Base-by-base conservation (phyloP, 2,329 filamentous ascomycete genomes). In the Harringtonia aguacate region DNA sequence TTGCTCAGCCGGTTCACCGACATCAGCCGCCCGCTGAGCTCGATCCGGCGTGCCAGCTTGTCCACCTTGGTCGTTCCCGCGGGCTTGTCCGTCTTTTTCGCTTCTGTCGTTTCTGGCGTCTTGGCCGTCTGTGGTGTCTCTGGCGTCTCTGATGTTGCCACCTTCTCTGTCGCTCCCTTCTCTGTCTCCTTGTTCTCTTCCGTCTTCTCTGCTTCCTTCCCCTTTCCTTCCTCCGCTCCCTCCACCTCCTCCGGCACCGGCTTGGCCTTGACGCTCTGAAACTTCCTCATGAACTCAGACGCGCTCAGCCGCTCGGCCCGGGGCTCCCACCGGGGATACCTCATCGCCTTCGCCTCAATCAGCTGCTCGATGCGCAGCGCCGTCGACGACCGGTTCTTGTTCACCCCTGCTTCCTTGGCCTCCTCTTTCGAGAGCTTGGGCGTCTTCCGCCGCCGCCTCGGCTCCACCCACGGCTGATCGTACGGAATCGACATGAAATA, bases 1-100 rank as follows among this genome's bases (percentile, higher is more conserved):
- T 77, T 81, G 52, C 89, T 81, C 44, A 79, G 74, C 39, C 76
- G 69, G 49, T 86, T 84, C 57, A 84, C 75, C 38, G 80, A 79
- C 55, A 73, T 71, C 50, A 95, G 72, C 58, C 87, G 86, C 62
- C 88, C 86, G 17, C 44, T 36, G 17, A 53, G 37, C 41, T 53
- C 48, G 36, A 52, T 45, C 3, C 51, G 51, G 3, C 31, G 44
- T 8, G 12, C 21, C 15, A 27, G 14, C 4, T 35, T 27, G 20
- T 14, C 27, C 30, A 18, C 41, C 18, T 21, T 44, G 3, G 20
- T 18, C 4, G 18, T n/a, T n/a, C n/a, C n/a, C n/a, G n/a, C n/a
- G n/a, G n/a, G n/a, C n/a, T n/a, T n/a, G n/a, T n/a, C n/a, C n/a
- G n/a, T n/a, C n/a, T n/a, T n/a, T n/a, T n/a, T n/a, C n/a, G n/a